phyloP scores from a whole-genome alignment of 2,329 filamentous ascomycete species.

The Pseudocercospora vitis region DNA sequence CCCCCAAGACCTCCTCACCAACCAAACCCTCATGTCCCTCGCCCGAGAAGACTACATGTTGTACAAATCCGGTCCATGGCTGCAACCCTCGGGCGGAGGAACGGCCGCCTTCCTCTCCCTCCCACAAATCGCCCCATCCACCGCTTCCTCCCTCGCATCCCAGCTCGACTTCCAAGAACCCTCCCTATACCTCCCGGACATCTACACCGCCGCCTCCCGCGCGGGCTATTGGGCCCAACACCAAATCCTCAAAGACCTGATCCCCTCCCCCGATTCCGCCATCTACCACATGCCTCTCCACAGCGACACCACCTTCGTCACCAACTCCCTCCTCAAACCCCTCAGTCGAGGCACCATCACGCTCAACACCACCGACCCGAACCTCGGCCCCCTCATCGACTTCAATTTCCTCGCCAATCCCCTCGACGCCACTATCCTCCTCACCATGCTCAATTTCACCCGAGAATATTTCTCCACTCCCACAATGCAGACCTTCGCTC shows the following conservation, averaged over 20 bases:
- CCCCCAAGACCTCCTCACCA: conserved; percentile 16
- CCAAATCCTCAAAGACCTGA: conserved; percentile 16
- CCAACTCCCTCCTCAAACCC: conserved; percentile 38
- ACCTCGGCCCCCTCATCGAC: conserved; percentile 36
- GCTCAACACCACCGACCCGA: conserved; percentile 39
- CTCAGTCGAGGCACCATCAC: conserved; percentile 42
- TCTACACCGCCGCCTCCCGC: conserved; percentile 18
- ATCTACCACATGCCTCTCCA: conserved; percentile 26
- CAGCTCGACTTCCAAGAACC: conserved; percentile 21
- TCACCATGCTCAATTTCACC: conserved; percentile 40
- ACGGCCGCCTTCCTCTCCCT: conserved; percentile 27
- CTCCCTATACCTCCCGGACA: conserved; percentile 22
- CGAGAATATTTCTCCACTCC: conserved; percentile 37
- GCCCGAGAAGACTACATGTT: conserved; percentile 17
- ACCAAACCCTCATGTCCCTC: conserved; percentile 11
- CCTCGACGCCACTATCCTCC: conserved; percentile 39
- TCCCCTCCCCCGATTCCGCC: conserved; percentile 15
- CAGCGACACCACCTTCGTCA: conserved; percentile 5
- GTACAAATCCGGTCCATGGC: conserved; percentile 16
- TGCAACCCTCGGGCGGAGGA: conserved; percentile 22
- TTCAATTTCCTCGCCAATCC: conserved; percentile 41
- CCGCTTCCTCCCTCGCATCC: conserved; percentile 19
- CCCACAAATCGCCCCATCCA: background rate
- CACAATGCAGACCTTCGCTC: conserved; percentile 35
- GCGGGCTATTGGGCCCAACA: conserved; percentile 8